A percentile compares a stretch with the other conserved stretches of the same genome.
Evolutionary conservation across 371 early-diverging fungal species (phyloP).

Genomic region (Conidiobolus incongruus): DNA sequence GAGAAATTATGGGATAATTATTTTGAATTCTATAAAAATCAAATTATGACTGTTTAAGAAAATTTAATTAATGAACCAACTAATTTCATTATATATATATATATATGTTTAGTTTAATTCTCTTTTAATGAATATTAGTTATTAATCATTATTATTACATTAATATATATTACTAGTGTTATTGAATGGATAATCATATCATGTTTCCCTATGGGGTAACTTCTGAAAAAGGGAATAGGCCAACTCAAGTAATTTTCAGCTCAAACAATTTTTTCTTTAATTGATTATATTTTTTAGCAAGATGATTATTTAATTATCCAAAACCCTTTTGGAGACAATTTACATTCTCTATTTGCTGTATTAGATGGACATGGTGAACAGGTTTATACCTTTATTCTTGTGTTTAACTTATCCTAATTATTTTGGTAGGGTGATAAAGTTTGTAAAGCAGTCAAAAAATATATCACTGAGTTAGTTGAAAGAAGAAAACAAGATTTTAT

Average conservation of each 20-base stretch:
- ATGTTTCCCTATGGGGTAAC: slow-evolving; percentile 1
- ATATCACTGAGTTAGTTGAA: no score
- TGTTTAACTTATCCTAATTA: not conserved
- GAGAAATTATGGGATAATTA: no score
- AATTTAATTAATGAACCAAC: no score
- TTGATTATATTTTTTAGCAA: slow-evolving; percentile 3
- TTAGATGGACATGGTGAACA: slow-evolving; percentile 4
- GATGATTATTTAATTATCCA: slow-evolving; percentile 3
- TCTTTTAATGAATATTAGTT: no score
- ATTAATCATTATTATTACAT: no score
- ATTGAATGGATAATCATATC: no score
- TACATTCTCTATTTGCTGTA: slow-evolving; percentile 2
- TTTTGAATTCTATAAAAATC: no score
- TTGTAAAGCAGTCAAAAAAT: slow-evolving; percentile 2
- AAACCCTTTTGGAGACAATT: not conserved
- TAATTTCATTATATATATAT: no score
- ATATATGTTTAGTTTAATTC: no score
- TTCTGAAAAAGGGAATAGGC: not conserved
- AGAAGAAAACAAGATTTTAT: not conserved
- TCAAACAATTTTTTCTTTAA: not conserved
- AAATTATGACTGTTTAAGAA: no score
- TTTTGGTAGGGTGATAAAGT: slow-evolving; percentile 2
- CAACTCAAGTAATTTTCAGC: not conserved
- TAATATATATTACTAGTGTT: no score
- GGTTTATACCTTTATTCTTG: not conserved